Evolutionary conservation across 176 grass and related monocot species (phyloP).

Genomic region (Carex parvula): DNA sequence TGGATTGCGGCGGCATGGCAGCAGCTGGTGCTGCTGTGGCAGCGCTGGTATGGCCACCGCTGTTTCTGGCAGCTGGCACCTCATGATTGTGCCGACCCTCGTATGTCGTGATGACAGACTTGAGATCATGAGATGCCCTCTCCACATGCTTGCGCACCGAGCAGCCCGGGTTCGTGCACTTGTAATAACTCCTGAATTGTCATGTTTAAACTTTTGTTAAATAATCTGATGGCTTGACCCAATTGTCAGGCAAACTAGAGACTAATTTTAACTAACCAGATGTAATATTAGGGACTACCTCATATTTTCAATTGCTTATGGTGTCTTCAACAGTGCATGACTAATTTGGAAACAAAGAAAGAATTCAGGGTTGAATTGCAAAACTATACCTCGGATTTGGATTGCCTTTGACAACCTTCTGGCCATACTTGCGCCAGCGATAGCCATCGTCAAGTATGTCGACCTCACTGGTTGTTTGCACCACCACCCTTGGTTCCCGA

Average conservation of each 20-base stretch:
- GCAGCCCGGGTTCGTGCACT: slow-evolving; percentile 81
- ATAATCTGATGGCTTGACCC: neutral
- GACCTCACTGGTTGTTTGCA: slow-evolving; percentile 97
- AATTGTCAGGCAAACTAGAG: neutral
- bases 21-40: slow-evolving; percentile 10
- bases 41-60: slow-evolving; percentile 36
- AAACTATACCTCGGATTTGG: slow-evolving; percentile 82
- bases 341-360: neutral
- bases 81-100: slow-evolving; percentile 99
- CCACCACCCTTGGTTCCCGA: slow-evolving; percentile 86
- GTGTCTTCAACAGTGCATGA: neutral
- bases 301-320: neutral
- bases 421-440: slow-evolving; percentile 98
- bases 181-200: slow-evolving; percentile 93
- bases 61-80: slow-evolving; percentile 85
- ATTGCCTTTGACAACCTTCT: slow-evolving; percentile 99
- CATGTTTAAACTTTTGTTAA: slow-evolving; percentile 13
- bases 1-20: neutral
- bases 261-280: neutral
- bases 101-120: slow-evolving; percentile 89
- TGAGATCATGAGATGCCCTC: slow-evolving; percentile 96
- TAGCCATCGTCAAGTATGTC: slow-evolving; percentile 99
- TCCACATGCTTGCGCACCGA: slow-evolving; percentile 94
- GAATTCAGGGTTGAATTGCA: neutral
- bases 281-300: neutral